Conservation (phyloP, 1,284 basidiomycete genomes). For the Trichosporon sp. region DNA sequence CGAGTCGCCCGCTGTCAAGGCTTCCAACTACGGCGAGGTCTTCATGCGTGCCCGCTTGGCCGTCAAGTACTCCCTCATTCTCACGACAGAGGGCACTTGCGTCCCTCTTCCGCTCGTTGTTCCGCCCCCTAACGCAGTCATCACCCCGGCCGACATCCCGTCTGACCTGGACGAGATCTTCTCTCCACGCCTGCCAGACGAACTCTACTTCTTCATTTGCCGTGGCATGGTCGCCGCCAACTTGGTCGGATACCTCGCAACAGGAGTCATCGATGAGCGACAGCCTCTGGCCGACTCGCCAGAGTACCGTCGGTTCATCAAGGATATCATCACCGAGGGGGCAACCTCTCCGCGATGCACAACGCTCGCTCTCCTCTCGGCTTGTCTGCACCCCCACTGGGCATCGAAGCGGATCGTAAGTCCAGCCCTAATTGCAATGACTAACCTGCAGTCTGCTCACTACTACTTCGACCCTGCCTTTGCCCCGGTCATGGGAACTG, state of each 20-base stretch:
- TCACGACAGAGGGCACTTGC: constrained; percentile 86
- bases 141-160: constrained; percentile 84
- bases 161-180: constrained; percentile 92
- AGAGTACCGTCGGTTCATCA: constrained; percentile 92
- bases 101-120: constrained; percentile 83
- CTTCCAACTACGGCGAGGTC: constrained; percentile 69
- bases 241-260: constrained; percentile 86
- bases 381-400: constrained; percentile 74
- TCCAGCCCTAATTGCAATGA: not conserved
- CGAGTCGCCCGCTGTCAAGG: constrained; percentile 60
- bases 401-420: constrained; percentile 66
- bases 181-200: constrained; percentile 90
- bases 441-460: constrained; percentile 51
- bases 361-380: constrained; percentile 79
- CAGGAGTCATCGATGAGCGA: constrained; percentile 75
- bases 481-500: constrained; percentile 37
- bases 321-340: constrained; percentile 91
- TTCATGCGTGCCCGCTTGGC: constrained; percentile 89
- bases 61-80: constrained; percentile 88
- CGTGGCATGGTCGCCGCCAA: constrained; percentile 85
- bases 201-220: constrained; percentile 94
- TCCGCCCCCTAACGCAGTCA: constrained; percentile 55
- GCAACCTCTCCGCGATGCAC: constrained; percentile 89
- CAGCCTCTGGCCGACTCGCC: constrained; percentile 92
- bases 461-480: constrained; percentile 58